Conservation (phyloP, 2,329 filamentous ascomycete species). For the Neonectria hederae region DNA sequence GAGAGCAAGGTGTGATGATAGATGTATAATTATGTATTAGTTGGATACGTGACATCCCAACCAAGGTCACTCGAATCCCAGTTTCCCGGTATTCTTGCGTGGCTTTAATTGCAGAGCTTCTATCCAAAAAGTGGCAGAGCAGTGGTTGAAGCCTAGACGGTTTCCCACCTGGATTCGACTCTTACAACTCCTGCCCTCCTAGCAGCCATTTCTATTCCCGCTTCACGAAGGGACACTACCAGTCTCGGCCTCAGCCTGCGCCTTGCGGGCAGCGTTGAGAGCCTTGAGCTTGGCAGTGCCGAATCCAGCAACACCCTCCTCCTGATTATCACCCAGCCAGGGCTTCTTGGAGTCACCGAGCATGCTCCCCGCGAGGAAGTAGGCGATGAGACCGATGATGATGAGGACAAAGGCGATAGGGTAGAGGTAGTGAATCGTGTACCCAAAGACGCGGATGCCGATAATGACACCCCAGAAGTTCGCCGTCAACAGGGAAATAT, state of each 20-base stretch:
- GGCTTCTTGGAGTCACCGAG: slow-evolving; percentile 93
- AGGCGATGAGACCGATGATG: slow-evolving; percentile 83
- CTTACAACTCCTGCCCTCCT: not conserved
- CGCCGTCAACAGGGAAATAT: slow-evolving; percentile 90
- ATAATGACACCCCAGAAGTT: slow-evolving; percentile 99
- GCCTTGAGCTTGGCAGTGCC: slow-evolving; percentile 87
- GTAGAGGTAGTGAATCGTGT: slow-evolving; percentile 87
- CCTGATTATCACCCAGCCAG: slow-evolving; percentile 90
- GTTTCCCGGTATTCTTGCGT: not conserved
- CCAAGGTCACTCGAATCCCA: not conserved
- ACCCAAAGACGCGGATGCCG: slow-evolving; percentile 85
- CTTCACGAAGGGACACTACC: slow-evolving; percentile 21
- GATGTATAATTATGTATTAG: not conserved
- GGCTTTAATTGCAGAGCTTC: not conserved
- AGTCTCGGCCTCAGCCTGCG: slow-evolving; percentile 46
- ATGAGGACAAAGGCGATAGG: slow-evolving; percentile 96
- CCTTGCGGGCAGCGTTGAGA: slow-evolving; percentile 63
- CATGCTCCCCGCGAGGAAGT: slow-evolving; percentile 85
- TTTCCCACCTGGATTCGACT: not conserved
- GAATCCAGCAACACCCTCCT: slow-evolving; percentile 79
- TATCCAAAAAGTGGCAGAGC: not conserved
- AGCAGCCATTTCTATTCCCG: not conserved
- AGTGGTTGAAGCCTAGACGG: too few relatives aligned
- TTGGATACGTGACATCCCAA: not conserved
- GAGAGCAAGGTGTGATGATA: not conserved